A percentile compares a stretch with the other conserved stretches of the same genome.
Evolutionary conservation across 176 grass and related monocot species (phyloP).

Genomic region (Echinochloa phyllopogon): DNA sequence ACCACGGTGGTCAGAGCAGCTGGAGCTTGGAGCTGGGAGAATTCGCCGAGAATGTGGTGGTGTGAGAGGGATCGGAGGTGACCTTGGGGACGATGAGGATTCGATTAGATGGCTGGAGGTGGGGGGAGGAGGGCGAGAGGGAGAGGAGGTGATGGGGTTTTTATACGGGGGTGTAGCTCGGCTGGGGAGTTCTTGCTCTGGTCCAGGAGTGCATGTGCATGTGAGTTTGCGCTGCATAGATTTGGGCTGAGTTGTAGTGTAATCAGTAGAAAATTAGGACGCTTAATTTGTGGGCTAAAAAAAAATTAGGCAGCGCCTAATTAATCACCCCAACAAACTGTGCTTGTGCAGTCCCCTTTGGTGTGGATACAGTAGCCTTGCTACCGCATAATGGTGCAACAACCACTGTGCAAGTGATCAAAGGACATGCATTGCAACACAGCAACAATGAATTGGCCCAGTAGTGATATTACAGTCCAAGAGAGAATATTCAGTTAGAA

Average conservation of each 20-base stretch:
- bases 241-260: slow-evolving; percentile 39
- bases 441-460: neutral
- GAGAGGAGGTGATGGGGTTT: slow-evolving; percentile 33
- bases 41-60: slow-evolving; percentile 27
- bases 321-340: slow-evolving; percentile 43
- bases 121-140: slow-evolving; percentile 8
- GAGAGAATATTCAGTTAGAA: neutral
- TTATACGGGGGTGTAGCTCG: slow-evolving; percentile 45
- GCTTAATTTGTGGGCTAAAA: slow-evolving; percentile 39
- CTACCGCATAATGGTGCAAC: slow-evolving; percentile 44
- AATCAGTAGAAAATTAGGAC: slow-evolving; percentile 26
- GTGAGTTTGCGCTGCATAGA: slow-evolving; percentile 54
- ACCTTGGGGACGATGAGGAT: neutral
- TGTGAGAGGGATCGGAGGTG: slow-evolving; percentile 38
- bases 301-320: slow-evolving; percentile 43
- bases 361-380: slow-evolving; percentile 35
- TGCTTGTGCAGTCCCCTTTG: slow-evolving; percentile 45
- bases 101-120: neutral
- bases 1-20: slow-evolving; percentile 5
- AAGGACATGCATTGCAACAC: slow-evolving; percentile 28
- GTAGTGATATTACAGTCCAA: neutral
- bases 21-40: neutral
- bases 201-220: slow-evolving; percentile 70
- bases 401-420: slow-evolving; percentile 36
- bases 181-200: slow-evolving; percentile 12